Base-by-base conservation (phyloP, 1,284 basidiomycete species). In the Naganishia sp. region DNA sequence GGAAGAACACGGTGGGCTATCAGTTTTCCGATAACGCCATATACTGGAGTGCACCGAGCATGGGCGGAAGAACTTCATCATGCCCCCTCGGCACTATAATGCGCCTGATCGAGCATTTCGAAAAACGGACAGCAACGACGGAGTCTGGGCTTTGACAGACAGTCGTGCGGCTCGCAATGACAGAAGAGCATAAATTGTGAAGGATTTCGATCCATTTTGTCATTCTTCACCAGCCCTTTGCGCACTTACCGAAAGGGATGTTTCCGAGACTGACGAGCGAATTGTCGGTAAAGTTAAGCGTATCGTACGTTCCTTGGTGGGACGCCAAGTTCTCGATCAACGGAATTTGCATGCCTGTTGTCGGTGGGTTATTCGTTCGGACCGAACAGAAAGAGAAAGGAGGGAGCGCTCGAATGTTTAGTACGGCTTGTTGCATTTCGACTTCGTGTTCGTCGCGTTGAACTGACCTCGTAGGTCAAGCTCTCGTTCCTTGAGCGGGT, bases 311-410 rank as follows among this genome's bases (percentile, higher is more conserved):
- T 86, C 94, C 86, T 85, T 92, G 80, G 91, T 96, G 75, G 10
- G 97, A 93, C 83, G 94, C 96, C 73, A 99, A 85, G 84, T 99
- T 99, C 87, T 99, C 96, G 77, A 99, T 99, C 61, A 91, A 88
- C 52, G 94, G 93, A 75, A 99, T 97, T 85, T 94, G 95, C 81
- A 92, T 90, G 67, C 94, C 93, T 95, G 78, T 72, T 56, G n/a
- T 57, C 49, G 63, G 21, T 72, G 55, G 57, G 56, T 57, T 31
- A 23, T 67, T 67, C 66, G 55, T 66, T 39, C 10, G 13, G 35
- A 39, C 2, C 3, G 67, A 31, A 51, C 65, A 70, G 47, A 65
- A 52, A 69, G 63, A 13, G 47, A 23, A 60, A n/a, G 11, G 21
- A 65, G 49, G 45, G 62, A 13, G 35, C 35, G 45, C 39, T 71